Base-by-base conservation (phyloP, 2,329 filamentous ascomycete species). In the Paecilomyces sp. region DNA sequence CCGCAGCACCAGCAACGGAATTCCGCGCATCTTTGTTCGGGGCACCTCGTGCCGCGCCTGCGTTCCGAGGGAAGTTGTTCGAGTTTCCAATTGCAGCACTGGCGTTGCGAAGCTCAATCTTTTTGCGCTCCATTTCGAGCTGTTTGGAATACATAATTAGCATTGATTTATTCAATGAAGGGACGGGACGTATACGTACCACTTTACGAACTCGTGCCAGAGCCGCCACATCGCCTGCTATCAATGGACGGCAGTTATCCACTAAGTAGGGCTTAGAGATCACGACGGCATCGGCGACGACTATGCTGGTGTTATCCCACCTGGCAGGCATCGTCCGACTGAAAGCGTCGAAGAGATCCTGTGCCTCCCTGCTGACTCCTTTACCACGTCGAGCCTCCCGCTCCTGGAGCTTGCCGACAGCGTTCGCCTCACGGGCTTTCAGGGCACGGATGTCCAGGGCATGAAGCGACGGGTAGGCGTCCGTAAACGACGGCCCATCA, bases 341-440 rank as follows among this genome's bases (percentile, higher is more conserved):
- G 58, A 88, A 79, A 11, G 81, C 79, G 74, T 88, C 84, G 65
- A 85, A 88, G 15, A 88, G 75, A 58, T 85, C 84, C 71, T 88
- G 85, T 28, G 81, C 85, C 63, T 86, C 84, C 41, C 76, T 79
- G 41, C 78, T 83, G 7, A 87, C 85, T 9, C 84, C 84, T 71
- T 84, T 85, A 58, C 84, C 85, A 60, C 80, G 78, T 58, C 81
- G 79, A n/a, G 79, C 77, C 64, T 86, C 84, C 62, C 79, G 76
- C 62, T 85, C 81, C 67, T 85, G 83, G 64, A 84, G 74, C 64
- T 83, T 79, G 11, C 78, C 74, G 31, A 88, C 75, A 9, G 83
- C 82, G 60, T 77, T 79, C 30, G 81, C 79, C 69, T 86, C 84
- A 18, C 85, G 79, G 54, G 77, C 73, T 65, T 80, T 79, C 61